A percentile compares a stretch with the other conserved stretches of the same genome.
These are phyloP conservation scores for Solanum dulcamara DNA, from an alignment of 257 asterid species.

Conservation along the genomic window DNA sequence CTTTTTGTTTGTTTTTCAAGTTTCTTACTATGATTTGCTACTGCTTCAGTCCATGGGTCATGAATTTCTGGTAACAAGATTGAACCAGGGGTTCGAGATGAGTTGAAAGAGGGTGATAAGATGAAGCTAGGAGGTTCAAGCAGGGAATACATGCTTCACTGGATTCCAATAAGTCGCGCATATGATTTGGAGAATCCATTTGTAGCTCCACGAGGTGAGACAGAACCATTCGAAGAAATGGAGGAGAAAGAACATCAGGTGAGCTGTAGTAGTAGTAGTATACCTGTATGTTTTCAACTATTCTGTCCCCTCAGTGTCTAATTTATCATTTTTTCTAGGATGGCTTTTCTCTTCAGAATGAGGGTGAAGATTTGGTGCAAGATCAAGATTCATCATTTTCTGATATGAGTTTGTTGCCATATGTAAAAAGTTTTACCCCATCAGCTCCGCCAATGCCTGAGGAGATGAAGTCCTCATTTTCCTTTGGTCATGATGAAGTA, in stretches of 20 bases:
- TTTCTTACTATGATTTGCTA: neutral
- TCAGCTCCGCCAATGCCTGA: slow-evolving; percentile 22
- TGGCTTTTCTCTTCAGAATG: slow-evolving; percentile 1
- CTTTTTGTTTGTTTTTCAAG: neutral
- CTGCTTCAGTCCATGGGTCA: slow-evolving; percentile 63
- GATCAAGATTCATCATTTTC: slow-evolving; percentile 23
- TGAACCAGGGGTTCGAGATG: slow-evolving; percentile 41
- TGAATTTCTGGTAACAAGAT: slow-evolving; percentile 64
- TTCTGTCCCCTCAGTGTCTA: neutral
- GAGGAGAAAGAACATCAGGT: slow-evolving; percentile 24
- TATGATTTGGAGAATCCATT: slow-evolving; percentile 52
- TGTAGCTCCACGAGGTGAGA: slow-evolving; percentile 34
- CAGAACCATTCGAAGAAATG: slow-evolving; percentile 19
- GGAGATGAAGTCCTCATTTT: slow-evolving; percentile 5
- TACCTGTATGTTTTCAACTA: neutral
- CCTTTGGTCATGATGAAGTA: slow-evolving; percentile 9
- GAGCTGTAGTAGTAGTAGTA: neutral
- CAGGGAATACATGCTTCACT: slow-evolving; percentile 63
- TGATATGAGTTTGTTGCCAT: slow-evolving; percentile 16
- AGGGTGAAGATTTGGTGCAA: slow-evolving; percentile 19
- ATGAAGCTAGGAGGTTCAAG: slow-evolving; percentile 70
- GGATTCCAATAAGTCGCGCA: slow-evolving; percentile 70
- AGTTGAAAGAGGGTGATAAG: slow-evolving; percentile 58
- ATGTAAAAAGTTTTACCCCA: slow-evolving; percentile 12
- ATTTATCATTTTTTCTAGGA: slow-evolving; percentile 24